Conservation (phyloP, 1,284 basidiomycete genomes). For the Binderoboletus segoi region DNA sequence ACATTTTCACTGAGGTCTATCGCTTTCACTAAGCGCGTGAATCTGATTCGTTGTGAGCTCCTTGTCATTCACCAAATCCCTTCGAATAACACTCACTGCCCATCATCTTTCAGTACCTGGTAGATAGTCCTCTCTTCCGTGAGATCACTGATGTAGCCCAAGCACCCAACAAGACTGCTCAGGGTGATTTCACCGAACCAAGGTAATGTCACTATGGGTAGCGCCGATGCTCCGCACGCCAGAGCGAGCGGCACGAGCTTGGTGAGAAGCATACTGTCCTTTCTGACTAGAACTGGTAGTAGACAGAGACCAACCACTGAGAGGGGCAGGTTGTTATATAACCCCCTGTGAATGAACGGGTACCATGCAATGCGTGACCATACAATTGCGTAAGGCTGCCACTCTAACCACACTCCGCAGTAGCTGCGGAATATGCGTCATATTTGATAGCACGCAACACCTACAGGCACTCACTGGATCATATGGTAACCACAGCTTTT, state of each 20-base stretch:
- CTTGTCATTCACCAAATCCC: not conserved
- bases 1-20: constrained; percentile 48
- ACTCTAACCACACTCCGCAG: constrained; percentile 18
- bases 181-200: constrained; percentile 28
- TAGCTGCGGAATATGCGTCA: constrained; percentile 9
- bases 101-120: constrained; percentile 40
- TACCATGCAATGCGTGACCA: not conserved
- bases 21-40: constrained; percentile 45
- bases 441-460: not conserved
- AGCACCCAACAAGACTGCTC: constrained; percentile 8
- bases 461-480: too few species aligned
- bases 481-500: not conserved
- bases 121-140: constrained; percentile 43
- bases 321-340: not conserved
- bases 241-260: constrained; percentile 19
- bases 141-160: constrained; percentile 7
- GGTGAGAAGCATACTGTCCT: constrained; percentile 17
- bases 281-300: not conserved
- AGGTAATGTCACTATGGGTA: constrained; percentile 23
- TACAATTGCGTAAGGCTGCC: not conserved
- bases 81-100: constrained; percentile 29
- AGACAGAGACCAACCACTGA: not conserved
- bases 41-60: constrained; percentile 28
- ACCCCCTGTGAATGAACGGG: not conserved
- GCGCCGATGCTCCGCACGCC: constrained; percentile 15